Conservation (phyloP, 2,329 filamentous ascomycete species). For the Sarocladium kiliense region DNA sequence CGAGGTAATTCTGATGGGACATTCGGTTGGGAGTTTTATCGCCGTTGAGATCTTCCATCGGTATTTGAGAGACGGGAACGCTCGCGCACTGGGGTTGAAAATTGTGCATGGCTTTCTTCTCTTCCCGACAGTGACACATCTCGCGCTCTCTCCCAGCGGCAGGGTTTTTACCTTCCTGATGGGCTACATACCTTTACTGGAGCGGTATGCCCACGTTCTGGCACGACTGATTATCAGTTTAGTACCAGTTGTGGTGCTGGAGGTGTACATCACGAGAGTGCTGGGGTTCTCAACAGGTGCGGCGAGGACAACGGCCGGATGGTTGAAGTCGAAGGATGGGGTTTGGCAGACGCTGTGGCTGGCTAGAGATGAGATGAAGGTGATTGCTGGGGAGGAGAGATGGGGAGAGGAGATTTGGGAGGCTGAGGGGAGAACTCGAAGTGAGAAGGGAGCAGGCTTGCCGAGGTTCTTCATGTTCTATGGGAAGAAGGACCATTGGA, state of each 20-base stretch:
- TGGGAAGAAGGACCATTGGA: slow-evolving; percentile 57
- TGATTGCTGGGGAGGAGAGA: slow-evolving; percentile 47
- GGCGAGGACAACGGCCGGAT: slow-evolving; percentile 44
- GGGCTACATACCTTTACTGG: slow-evolving; percentile 25
- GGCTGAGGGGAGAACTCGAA: slow-evolving; percentile 12
- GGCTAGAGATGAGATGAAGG: slow-evolving; percentile 54
- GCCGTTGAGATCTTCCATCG: slow-evolving; percentile 61
- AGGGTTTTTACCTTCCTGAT: slow-evolving; percentile 25
- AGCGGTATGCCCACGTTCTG: slow-evolving; percentile 34
- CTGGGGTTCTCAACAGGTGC: slow-evolving; percentile 44
- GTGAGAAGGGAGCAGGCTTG: slow-evolving; percentile 16
- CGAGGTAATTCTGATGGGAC: slow-evolving; percentile 62
- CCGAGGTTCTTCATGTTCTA: slow-evolving; percentile 57
- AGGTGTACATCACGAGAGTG: slow-evolving; percentile 35
- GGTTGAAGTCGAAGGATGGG: slow-evolving; percentile 51
- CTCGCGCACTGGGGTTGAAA: slow-evolving; percentile 15
- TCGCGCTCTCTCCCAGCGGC: slow-evolving; percentile 58
- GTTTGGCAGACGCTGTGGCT: slow-evolving; percentile 56
- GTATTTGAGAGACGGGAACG: slow-evolving; percentile 33
- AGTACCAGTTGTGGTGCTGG: slow-evolving; percentile 33
- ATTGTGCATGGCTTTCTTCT: slow-evolving; percentile 53
- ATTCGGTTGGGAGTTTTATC: slow-evolving; percentile 72
- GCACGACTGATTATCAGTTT: slow-evolving; percentile 36
- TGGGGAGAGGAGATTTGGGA: slow-evolving; percentile 60
- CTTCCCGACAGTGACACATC: slow-evolving; percentile 71